phyloP scores from a whole-genome alignment of 257 asterid genomes.

The Ilex asprella region DNA sequence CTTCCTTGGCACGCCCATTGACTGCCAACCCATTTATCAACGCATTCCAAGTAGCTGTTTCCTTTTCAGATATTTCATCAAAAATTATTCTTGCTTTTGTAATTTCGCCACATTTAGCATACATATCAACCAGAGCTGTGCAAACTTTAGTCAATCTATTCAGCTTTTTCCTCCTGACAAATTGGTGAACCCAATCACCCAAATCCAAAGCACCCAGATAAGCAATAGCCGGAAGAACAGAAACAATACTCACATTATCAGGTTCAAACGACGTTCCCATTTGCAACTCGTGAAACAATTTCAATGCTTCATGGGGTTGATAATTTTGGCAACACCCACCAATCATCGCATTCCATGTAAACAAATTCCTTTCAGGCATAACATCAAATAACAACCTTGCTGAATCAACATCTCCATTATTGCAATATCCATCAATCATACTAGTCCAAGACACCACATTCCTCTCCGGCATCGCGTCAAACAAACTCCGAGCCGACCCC shows the following conservation, averaged over 20 bases:
- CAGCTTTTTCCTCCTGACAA: slow-evolving; percentile 53
- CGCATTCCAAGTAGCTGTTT: slow-evolving; percentile 79
- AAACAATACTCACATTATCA: slow-evolving; percentile 68
- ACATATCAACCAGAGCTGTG: slow-evolving; percentile 85
- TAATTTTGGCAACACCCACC: slow-evolving; percentile 75
- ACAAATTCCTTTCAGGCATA: slow-evolving; percentile 71
- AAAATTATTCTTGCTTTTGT: slow-evolving; percentile 58
- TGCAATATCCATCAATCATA: slow-evolving; percentile 81
- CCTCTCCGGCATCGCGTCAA: slow-evolving; percentile 58
- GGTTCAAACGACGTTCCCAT: slow-evolving; percentile 37
- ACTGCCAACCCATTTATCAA: slow-evolving; percentile 84
- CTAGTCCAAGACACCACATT: slow-evolving; percentile 88
- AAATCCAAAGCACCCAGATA: slow-evolving; percentile 76
- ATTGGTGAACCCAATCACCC: slow-evolving; percentile 68
- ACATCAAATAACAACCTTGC: slow-evolving; percentile 62
- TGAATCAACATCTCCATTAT: slow-evolving; percentile 40
- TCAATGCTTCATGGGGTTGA: slow-evolving; percentile 58
- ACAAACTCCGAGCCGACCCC: slow-evolving; percentile 49
- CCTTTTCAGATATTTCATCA: slow-evolving; percentile 33
- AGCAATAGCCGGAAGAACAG: slow-evolving; percentile 85
- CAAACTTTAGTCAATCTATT: slow-evolving; percentile 66
- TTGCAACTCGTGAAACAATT: slow-evolving; percentile 58
- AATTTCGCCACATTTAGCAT: slow-evolving; percentile 79
- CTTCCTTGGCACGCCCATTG: slow-evolving; percentile 73
- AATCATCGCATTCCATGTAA: slow-evolving; percentile 87